Evolutionary conservation across 2,329 filamentous ascomycete genomes (phyloP), one percentile per base, ranked within the genome.

Genomic region (Cadophora sp.): DNA sequence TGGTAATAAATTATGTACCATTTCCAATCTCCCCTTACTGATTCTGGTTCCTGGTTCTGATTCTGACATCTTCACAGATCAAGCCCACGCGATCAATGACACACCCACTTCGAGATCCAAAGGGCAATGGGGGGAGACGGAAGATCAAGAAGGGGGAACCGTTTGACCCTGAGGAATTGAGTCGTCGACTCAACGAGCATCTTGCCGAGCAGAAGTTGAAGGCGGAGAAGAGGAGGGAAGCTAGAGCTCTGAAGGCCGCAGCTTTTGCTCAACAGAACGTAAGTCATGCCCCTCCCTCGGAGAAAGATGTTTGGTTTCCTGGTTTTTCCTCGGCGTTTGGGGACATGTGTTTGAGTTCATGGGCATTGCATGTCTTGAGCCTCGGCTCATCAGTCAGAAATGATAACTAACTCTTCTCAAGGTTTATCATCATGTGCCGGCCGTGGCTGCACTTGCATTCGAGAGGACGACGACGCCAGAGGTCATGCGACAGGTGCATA

Each of bases 151-250:
- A 72, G 61, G 72, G 70, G 18, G 70, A 80, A 39, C 79, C 81
- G 20, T 79, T 89, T 55, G 86, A 89, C 67, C 80, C 87, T 0
- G 81, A 84, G 33, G 86, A 89, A 64, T 77, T 89, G 33, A 81
- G 82, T 13, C 81, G 83, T 39, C 83, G 86, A 20, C 80, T 89
- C 27, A 79, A 80, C 59, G 70, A 81, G 13, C 83, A 89, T 20
- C 77, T 86, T 16, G 80, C 80, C 5, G 81, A 87, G 67, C 84
- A 84, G 68, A 83, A 83, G 67, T 76, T 78, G 8, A 74, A 76
- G 14, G 77, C 80, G 4, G 66, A 73, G 36, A 66, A 63, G 39
- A 71, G 71, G 55, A 70, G 70, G 11, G 64, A 70, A 22, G 66
- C 68, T 24, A 66, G 69, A 63, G 71, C 71, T 30, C 66, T 65